Base-by-base conservation (phyloP, 306 rosid species). In the Aeschynomene evenia region DNA sequence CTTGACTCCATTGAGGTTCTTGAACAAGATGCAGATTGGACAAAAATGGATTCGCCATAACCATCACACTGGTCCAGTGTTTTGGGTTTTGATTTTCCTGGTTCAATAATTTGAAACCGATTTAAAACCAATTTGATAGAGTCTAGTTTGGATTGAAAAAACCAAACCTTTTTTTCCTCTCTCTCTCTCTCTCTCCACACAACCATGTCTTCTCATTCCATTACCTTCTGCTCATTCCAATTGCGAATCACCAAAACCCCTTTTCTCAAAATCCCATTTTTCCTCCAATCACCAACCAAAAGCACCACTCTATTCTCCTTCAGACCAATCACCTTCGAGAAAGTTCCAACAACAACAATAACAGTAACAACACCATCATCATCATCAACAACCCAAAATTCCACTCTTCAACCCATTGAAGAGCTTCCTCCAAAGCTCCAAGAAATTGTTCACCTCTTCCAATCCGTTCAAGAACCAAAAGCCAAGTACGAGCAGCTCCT, bases 391-490 rank as follows among this genome's bases (percentile, higher is more conserved):
- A 39, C 7, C 84, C 24, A 68, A 75, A 0, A 9, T 81, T 6
- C 29, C 73, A 31, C 92, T 9, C 86, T 84, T 37, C 95, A 89
- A 68, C 83, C 99, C 58, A 13, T 83, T 13, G 92, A 87, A 68
- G 96, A 89, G n/a, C 96, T 95, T 15, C 97, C 99, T 50, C 91
- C 99, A 0, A 95, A 89, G 89, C 99, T 91, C 65, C 97, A 80
- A 64, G 96, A 91, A 68, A 95, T 87, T 11, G 83, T 95, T 10
- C 83, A 79, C 55, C 97, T 95, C 68, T 83, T 95, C 76, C 97
- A 89, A 67, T 91, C 97, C 22, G 97, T 91, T 0, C 77, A 85
- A 51, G 91, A 85, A 19, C 86, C 97, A 1, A 89, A 76, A 31
- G 96, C 97, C 74, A 89, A 86, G 78, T 95, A 95, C 76, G 84